These are phyloP conservation scores for Aureobasidium subglaciale DNA, from an alignment of 2,329 filamentous ascomycete species.

Conservation along the genomic window DNA sequence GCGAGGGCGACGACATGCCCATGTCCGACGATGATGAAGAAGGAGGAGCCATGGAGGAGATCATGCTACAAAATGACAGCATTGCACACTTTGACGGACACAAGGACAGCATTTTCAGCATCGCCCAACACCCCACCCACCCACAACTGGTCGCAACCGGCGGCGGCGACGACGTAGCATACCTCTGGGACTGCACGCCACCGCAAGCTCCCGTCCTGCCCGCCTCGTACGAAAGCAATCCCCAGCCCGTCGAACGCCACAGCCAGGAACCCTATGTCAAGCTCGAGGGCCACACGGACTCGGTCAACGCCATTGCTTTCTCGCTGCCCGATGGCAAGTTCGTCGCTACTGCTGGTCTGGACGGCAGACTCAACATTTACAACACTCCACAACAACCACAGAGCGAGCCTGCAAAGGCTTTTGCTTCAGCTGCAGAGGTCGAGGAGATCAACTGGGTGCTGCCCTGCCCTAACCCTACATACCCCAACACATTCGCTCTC, in stretches of 20 bases:
- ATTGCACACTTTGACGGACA: conserved; percentile 85
- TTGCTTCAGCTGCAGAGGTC: conserved; percentile 79
- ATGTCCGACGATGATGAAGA: conserved; percentile 70
- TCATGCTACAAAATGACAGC: conserved; percentile 84
- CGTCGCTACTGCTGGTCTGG: conserved; percentile 77
- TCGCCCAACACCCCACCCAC: conserved; percentile 81
- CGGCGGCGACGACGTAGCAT: conserved; percentile 78
- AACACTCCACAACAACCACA: conserved; percentile 22
- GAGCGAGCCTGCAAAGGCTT: conserved; percentile 40
- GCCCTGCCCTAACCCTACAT: conserved; percentile 62
- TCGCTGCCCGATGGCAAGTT: conserved; percentile 77
- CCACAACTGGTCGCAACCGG: conserved; percentile 78
- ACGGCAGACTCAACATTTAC: conserved; percentile 66
- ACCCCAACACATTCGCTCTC: conserved; percentile 76
- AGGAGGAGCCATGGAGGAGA: conserved; percentile 53
- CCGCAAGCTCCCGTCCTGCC: conserved; percentile 60
- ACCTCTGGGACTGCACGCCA: conserved; percentile 72
- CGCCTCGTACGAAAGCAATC: conserved; percentile 63
- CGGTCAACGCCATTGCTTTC: conserved; percentile 79
- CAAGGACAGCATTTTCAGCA: conserved; percentile 87
- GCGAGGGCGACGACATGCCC: conserved; percentile 60
- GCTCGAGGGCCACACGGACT: conserved; percentile 87
- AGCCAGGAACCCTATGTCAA: conserved; percentile 61
- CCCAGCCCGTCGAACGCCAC: conserved; percentile 49
- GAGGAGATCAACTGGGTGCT: conserved; percentile 90